Base-by-base conservation (phyloP, 768 basidiomycete genomes). In the Phylloporus sp. region DNA sequence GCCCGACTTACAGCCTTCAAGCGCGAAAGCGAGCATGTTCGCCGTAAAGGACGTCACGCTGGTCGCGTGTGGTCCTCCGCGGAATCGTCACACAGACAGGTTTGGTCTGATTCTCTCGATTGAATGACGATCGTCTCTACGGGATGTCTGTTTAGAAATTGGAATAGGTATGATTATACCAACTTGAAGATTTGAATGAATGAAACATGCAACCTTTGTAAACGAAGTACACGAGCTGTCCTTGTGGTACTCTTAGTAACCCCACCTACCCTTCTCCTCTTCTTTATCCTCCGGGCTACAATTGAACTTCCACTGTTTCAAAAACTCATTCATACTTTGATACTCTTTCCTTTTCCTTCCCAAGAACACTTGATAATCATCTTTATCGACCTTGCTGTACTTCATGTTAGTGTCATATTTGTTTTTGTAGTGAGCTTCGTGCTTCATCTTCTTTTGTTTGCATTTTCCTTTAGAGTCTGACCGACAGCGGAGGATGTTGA, bases 1-100 rank as follows among this genome's bases (percentile, higher is more conserved):
- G 26, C n/a, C n/a, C 17, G 13, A 39, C 78, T 63, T 60, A 85
- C 84, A 86, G 58, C 81, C 80, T 71, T 79, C 79, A 0, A 81
- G 59, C 3, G 73, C 80, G 9, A 78, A 63, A 1, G 76, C 76
- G 0, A 69, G 71, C 0, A 60, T 65, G 11, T 54, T 44, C 0
- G 81, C 62, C 4, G 59, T 63, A 54, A 81, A 87, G 0, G 71
- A 68, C 0, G 77, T 80, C 0, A 71, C 72, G 4, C 56, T 67
- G 1, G 71, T 68, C 0, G 57, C 69, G 55, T 86, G 83, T 0
- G 84, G 84, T 2, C 84, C 84, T 9, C 84, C 84, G 48, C 6
- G 75, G 73, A 13, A 69, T 58, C 0, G 75, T 76, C 39, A 87
- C 65, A 41, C 73, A 82, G 17, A 76, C 72, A 2, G 69, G 69